Conservation (phyloP, 257 asterid species). For the Mentha longifolia region DNA sequence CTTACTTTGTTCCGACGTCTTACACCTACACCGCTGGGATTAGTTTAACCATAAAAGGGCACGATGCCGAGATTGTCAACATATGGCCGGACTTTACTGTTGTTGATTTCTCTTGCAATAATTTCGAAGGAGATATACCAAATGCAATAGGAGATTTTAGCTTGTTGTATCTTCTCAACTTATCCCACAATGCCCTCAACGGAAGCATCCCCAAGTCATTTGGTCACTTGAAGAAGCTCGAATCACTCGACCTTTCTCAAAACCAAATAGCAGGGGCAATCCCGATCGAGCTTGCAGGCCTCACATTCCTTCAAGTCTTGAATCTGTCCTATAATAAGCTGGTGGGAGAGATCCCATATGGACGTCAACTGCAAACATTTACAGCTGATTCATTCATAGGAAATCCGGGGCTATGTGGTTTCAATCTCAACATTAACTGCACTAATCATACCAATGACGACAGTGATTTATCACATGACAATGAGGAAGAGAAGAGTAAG, state of each 20-base stretch:
- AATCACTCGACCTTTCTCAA: not conserved
- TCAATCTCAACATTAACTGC: not conserved
- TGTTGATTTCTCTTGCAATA: constrained; percentile 55
- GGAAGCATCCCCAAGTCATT: not conserved
- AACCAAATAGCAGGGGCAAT: not conserved
- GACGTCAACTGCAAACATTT: not conserved
- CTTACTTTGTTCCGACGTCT: too few species aligned
- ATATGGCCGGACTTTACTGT: constrained; percentile 35
- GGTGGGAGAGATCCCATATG: not conserved
- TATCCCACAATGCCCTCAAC: not conserved
- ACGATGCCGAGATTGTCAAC: constrained; percentile 22
- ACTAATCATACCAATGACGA: not conserved
- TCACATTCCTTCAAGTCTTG: not conserved
- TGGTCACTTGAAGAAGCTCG: not conserved
- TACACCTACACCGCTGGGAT: too few species aligned
- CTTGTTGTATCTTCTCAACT: constrained; percentile 37
- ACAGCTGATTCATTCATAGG: not conserved
- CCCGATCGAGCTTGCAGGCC: not conserved
- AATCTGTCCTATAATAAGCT: not conserved
- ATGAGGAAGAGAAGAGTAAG: too few species aligned
- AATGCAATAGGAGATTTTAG: not conserved
- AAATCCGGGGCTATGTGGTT: not conserved
- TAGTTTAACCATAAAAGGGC: constrained; percentile 41
- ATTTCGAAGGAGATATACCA: not conserved
- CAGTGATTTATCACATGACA: too few species aligned